A percentile compares a stretch with the other conserved stretches of the same genome.
Evolutionary conservation across 306 rosid species (phyloP).

Genomic region (Castanea mollissima): DNA sequence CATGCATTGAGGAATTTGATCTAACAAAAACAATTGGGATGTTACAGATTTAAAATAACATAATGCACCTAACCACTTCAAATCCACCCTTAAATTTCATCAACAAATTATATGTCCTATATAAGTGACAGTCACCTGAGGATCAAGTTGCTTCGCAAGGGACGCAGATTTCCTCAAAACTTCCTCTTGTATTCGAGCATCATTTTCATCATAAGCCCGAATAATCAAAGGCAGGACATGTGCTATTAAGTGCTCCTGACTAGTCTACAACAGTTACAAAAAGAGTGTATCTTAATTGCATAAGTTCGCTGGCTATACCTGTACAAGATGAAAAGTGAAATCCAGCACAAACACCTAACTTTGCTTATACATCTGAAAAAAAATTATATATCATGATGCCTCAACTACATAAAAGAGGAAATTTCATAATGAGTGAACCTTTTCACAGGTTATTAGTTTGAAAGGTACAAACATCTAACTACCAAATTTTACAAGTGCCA

Average conservation of each 20-base stretch:
- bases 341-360: background rate
- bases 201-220: conserved; percentile 92
- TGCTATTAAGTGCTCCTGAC: conserved; percentile 71
- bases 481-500: background rate
- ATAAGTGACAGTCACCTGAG: conserved; percentile 59
- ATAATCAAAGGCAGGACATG: conserved; percentile 94
- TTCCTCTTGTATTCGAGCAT: conserved; percentile 96
- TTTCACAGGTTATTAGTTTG: background rate
- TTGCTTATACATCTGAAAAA: background rate
- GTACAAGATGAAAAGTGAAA: background rate
- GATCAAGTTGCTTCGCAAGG: conserved; percentile 77
- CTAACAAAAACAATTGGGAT: too few relatives aligned
- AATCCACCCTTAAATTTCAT: too few relatives aligned
- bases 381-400: background rate
- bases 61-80: too few relatives aligned
- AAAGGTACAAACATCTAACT: background rate
- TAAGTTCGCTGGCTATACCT: background rate
- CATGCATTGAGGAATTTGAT: too few relatives aligned
- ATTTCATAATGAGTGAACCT: background rate
- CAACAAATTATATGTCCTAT: background rate
- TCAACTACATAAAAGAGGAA: background rate
- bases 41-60: too few relatives aligned
- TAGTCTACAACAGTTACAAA: conserved; percentile 55
- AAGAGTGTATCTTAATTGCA: background rate
- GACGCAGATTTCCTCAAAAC: conserved; percentile 77